phyloP scores from a whole-genome alignment of 495 filamentous ascomycete genomes.

The Cercophora sp. region DNA sequence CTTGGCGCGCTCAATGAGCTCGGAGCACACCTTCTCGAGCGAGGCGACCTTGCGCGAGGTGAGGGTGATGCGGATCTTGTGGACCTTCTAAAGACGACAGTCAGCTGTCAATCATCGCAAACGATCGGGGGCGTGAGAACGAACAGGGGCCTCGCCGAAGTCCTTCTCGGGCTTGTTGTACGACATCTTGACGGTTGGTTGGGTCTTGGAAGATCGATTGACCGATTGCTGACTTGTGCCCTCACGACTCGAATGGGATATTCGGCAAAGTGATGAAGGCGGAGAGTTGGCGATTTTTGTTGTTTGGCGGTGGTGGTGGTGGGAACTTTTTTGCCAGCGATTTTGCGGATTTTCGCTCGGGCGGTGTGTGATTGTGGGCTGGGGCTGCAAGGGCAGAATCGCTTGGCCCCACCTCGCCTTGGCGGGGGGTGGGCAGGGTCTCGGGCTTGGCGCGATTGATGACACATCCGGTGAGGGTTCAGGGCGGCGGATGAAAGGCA shows the following conservation, averaged over 20 bases:
- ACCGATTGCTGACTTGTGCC: constrained; percentile 24
- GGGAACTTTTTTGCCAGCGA: too few species aligned
- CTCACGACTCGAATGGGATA: constrained; percentile 65
- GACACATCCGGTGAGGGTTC: constrained; percentile 9
- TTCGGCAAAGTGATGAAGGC: constrained; percentile 83
- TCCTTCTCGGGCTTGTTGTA: constrained; percentile 97
- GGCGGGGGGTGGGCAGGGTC: background rate
- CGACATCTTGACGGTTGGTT: constrained; percentile 65
- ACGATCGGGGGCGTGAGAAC: constrained; percentile 9
- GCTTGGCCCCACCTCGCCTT: too few species aligned
- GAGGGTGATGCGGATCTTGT: constrained; percentile 98
- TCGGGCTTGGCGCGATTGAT: background rate
- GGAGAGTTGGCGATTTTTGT: constrained; percentile 10
- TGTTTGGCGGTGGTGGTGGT: constrained; percentile 6
- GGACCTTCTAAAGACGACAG: constrained; percentile 77
- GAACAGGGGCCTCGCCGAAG: constrained; percentile 54
- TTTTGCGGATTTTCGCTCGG: constrained; percentile 9
- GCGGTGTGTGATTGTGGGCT: constrained; percentile 12
- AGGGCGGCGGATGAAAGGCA: too few species aligned
- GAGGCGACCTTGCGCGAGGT: constrained; percentile 87
- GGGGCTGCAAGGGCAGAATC: constrained; percentile 16
- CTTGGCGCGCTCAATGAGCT: constrained; percentile 98
- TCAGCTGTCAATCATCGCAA: too few species aligned
- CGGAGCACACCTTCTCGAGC: constrained; percentile 97
- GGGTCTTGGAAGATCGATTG: background rate